Conservation (phyloP, 2,329 filamentous ascomycete genomes). For the Aspergillus clavatus region DNA sequence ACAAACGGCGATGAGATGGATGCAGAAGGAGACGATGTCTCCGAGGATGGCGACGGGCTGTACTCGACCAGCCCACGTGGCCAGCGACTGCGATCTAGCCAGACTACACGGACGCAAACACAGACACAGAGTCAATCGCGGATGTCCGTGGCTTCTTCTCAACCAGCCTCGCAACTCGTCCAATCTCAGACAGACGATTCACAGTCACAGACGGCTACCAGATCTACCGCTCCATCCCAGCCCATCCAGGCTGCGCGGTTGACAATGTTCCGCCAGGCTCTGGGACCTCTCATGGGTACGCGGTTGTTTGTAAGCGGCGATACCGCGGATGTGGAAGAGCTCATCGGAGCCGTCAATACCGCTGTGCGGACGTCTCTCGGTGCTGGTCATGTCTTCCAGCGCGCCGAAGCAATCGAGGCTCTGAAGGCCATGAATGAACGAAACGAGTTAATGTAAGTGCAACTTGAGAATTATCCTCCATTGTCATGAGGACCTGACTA, state of each 20-base stretch:
- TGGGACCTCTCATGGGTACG: constrained; percentile 78
- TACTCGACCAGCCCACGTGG: constrained; percentile 50
- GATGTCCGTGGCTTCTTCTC: constrained; percentile 72
- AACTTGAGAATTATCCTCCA: constrained; percentile 1
- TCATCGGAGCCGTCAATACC: constrained; percentile 75
- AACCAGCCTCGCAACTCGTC: constrained; percentile 67
- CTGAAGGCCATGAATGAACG: constrained; percentile 72
- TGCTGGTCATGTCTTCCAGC: constrained; percentile 57
- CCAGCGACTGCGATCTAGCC: constrained; percentile 32
- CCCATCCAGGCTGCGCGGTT: constrained; percentile 55
- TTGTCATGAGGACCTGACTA: constrained; percentile 5
- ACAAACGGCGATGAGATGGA: constrained; percentile 39
- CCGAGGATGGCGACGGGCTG: constrained; percentile 49
- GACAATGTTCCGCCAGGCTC: constrained; percentile 67
- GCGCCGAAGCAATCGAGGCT: constrained; percentile 69
- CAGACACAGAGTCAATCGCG: constrained; percentile 45
- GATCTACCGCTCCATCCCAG: constrained; percentile 39
- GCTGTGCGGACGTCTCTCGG: constrained; percentile 53
- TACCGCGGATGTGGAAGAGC: constrained; percentile 66
- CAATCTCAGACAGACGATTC: constrained; percentile 49
- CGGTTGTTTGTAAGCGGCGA: constrained; percentile 78
- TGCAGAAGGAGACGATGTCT: constrained; percentile 50
- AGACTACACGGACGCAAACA: constrained; percentile 38
- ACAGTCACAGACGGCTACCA: constrained; percentile 42
- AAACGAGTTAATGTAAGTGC: constrained; percentile 87